phyloP scores from a whole-genome alignment of 371 early-diverging fungal genomes.

The Mucor sp. region DNA sequence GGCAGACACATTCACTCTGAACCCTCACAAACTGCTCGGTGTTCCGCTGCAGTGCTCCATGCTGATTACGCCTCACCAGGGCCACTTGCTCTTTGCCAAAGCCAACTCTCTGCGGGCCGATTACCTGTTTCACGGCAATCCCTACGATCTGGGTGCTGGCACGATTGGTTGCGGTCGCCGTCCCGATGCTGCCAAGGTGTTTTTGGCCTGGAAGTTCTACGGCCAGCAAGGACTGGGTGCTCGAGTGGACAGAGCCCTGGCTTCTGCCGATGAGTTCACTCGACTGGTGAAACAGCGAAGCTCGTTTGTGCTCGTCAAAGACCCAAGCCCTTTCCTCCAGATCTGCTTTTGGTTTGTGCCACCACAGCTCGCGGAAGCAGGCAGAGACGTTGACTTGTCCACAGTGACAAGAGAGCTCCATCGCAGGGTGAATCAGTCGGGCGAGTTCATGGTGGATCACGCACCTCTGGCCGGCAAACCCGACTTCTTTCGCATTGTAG shows the following conservation, averaged over 20 bases:
- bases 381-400: conserved; percentile 33
- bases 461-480: conserved; percentile 50
- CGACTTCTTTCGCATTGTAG: conserved; percentile 71
- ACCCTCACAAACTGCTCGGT: conserved; percentile 89
- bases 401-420: conserved; percentile 60
- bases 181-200: conserved; percentile 84
- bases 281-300: conserved; percentile 25
- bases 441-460: conserved; percentile 69
- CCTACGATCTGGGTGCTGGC: conserved; percentile 79
- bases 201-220: conserved; percentile 81
- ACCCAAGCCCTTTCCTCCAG: conserved; percentile 52
- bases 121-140: conserved; percentile 78
- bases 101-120: conserved; percentile 68
- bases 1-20: conserved; percentile 77
- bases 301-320: conserved; percentile 35
- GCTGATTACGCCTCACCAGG: conserved; percentile 62
- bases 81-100: conserved; percentile 48
- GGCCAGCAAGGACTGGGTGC: conserved; percentile 57
- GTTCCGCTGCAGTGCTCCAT: conserved; percentile 85
- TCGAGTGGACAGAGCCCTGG: conserved; percentile 57
- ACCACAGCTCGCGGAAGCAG: conserved; percentile 10
- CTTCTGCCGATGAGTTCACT: conserved; percentile 43
- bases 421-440: conserved; percentile 46
- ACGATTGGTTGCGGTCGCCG: conserved; percentile 87
- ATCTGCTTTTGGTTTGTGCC: conserved; percentile 78